phyloP scores from a whole-genome alignment of 2,329 filamentous ascomycete species.

The Aureobasidium sp. region DNA sequence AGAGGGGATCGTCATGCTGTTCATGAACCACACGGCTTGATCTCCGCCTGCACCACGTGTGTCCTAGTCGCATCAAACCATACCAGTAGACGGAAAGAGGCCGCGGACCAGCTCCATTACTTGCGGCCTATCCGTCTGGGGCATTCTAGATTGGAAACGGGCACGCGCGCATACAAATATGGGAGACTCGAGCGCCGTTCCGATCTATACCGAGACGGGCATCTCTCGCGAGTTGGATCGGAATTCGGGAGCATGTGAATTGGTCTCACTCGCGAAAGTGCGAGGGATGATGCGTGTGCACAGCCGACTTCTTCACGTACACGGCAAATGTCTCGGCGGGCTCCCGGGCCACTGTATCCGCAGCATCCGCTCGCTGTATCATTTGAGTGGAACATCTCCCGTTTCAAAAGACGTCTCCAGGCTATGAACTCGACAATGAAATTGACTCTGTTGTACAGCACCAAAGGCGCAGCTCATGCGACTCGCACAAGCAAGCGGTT shows the following conservation, averaged over 20 bases:
- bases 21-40: not conserved
- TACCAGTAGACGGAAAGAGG: not conserved
- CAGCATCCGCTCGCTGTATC: not conserved
- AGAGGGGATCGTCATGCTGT: too few relatives aligned
- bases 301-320: not conserved
- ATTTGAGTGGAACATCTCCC: not conserved
- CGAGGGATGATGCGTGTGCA: not conserved
- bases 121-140: not conserved
- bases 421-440: not conserved
- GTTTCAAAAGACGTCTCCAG: not conserved
- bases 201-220: constrained; percentile 7
- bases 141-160: constrained; percentile 7
- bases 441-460: not conserved
- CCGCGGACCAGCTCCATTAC: not conserved
- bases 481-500: not conserved
- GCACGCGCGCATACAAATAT: not conserved
- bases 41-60: too few relatives aligned
- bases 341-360: not conserved
- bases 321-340: not conserved
- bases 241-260: constrained; percentile 4
- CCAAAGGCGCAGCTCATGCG: not conserved
- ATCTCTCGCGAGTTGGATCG: not conserved
- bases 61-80: not conserved
- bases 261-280: not conserved
- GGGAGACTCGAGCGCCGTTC: not conserved